Percentiles rank a stretch among this genome's conserved stretches.
Evolutionary conservation across 148 eudicot genomes (phyloP).

Genomic region (Vaccinium myrtillus): DNA sequence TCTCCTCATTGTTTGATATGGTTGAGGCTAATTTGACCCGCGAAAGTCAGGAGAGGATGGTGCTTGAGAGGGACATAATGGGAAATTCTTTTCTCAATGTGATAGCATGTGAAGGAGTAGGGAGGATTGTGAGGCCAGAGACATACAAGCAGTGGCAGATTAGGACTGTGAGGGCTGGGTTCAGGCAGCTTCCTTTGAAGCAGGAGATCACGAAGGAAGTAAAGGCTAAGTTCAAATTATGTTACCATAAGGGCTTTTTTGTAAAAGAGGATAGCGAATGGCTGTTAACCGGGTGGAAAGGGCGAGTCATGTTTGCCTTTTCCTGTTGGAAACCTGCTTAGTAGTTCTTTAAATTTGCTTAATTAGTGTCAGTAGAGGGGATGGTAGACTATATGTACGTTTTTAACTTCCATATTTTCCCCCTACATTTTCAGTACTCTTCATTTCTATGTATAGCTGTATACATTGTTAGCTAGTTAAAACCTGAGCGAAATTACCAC

Average conservation of each 20-base stretch:
- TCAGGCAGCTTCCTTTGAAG: constrained; percentile 39
- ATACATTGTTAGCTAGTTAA: too few species aligned
- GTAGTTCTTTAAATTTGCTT: neutral
- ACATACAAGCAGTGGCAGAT: constrained; percentile 64
- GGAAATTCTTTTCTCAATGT: constrained; percentile 48
- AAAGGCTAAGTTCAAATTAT: constrained; percentile 31
- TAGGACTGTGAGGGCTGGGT: constrained; percentile 44
- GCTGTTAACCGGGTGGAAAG: constrained; percentile 74
- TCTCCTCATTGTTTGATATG: constrained; percentile 42
- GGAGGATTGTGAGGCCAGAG: constrained; percentile 56
- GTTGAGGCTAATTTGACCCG: constrained; percentile 42
- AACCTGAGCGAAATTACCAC: neutral
- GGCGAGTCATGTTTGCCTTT: constrained; percentile 25
- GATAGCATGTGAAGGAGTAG: constrained; percentile 54
- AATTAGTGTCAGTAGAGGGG: neutral
- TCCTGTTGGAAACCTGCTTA: constrained; percentile 45
- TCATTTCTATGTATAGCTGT: neutral
- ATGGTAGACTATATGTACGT: neutral
- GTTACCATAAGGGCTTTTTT: constrained; percentile 50
- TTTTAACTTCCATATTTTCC: too few species aligned
- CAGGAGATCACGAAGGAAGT: constrained; percentile 30
- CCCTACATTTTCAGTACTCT: neutral
- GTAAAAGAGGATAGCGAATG: constrained; percentile 50
- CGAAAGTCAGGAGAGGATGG: constrained; percentile 36
- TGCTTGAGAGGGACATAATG: constrained; percentile 39